Evolutionary conservation across 1,284 basidiomycete genomes (phyloP), one percentile per base, ranked within the genome.

Genomic region (Ustilago cynodontis): DNA sequence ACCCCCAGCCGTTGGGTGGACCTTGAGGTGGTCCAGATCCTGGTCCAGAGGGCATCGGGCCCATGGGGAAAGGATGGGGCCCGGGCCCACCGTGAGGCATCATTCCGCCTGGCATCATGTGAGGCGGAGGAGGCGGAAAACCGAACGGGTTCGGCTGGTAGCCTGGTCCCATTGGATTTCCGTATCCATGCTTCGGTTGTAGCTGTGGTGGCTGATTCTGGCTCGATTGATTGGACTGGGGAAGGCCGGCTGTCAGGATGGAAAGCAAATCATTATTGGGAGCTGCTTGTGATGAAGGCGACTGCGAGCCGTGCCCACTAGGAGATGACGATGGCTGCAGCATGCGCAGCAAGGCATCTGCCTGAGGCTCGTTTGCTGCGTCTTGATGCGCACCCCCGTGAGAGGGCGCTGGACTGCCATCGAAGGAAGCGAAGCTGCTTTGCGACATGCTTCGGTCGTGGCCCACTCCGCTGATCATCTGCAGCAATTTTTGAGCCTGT

Each of bases 401-500:
- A 31, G 47, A 43, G 3, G 59, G 59, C 2, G 56, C 59, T 3
- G 62, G 41, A 57, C 51, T 61, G 22, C 57, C 66, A 26, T 73
- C 62, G 10, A 60, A 60, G 3, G 65, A 70, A 14, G 63, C 61
- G 56, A 72, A 55, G 61, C 70, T 77, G 50, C 65, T 65, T 55
- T 77, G 70, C 16, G 75, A 73, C 26, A 62, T 18, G 24, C 63
- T 61, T 43, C 66, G 65, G 33, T 70, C 65, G 51, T 78, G 71
- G 8, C 66, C 62, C 35, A 28, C n/a, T 3, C 72, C 59, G 54
- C 77, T 72, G 59, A 82, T 71, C 73, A 82, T 72, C 59, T 81
- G 67, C 52, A 82, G 60, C 49, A 82, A 59, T 52, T 76, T 81
- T 35, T 75, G 72, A 6, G 74, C 68, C 59, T 80, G 78, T 10